Conservation (phyloP, 495 filamentous ascomycete genomes). For the Monascus purpureus region DNA sequence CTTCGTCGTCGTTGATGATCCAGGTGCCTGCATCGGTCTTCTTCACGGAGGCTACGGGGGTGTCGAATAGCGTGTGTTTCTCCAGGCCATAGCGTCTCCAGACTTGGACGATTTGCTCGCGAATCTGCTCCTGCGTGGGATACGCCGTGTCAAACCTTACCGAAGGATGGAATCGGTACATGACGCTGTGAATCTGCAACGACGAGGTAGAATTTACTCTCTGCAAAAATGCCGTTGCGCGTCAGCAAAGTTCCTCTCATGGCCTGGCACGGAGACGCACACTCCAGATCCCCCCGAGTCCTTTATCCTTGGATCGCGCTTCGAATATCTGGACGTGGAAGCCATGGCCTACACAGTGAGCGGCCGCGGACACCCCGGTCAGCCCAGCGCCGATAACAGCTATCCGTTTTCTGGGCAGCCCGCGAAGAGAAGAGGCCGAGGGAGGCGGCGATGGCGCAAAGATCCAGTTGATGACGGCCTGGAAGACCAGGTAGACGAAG, state of each 20-base stretch:
- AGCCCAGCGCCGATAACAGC: slow-evolving; percentile 76
- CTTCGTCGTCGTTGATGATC: slow-evolving; percentile 69
- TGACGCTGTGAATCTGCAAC: slow-evolving; percentile 71
- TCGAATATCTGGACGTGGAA: slow-evolving; percentile 75
- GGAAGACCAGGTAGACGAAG: slow-evolving; percentile 52
- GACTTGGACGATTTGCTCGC: slow-evolving; percentile 51
- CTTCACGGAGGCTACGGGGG: slow-evolving; percentile 50
- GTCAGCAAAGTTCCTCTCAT: background rate
- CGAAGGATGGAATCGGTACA: slow-evolving; percentile 82
- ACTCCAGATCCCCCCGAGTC: slow-evolving; percentile 78
- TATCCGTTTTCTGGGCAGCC: slow-evolving; percentile 42
- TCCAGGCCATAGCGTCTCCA: slow-evolving; percentile 69
- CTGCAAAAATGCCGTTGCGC: slow-evolving; percentile 21
- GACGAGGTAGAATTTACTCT: slow-evolving; percentile 72
- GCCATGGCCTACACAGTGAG: slow-evolving; percentile 78
- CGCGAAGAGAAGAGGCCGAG: slow-evolving; percentile 32
- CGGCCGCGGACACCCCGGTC: slow-evolving; percentile 68
- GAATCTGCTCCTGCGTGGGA: slow-evolving; percentile 58
- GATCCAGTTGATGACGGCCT: slow-evolving; percentile 49
- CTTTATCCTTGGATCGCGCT: slow-evolving; percentile 41
- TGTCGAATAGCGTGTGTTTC: slow-evolving; percentile 56
- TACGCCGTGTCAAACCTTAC: slow-evolving; percentile 62
- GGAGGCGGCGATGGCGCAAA: slow-evolving; percentile 57
- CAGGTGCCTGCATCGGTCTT: slow-evolving; percentile 56
- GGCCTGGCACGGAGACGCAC: slow-evolving; percentile 33